Base-by-base conservation (phyloP, 495 filamentous ascomycete genomes). In the Jackrogersella minutella region DNA sequence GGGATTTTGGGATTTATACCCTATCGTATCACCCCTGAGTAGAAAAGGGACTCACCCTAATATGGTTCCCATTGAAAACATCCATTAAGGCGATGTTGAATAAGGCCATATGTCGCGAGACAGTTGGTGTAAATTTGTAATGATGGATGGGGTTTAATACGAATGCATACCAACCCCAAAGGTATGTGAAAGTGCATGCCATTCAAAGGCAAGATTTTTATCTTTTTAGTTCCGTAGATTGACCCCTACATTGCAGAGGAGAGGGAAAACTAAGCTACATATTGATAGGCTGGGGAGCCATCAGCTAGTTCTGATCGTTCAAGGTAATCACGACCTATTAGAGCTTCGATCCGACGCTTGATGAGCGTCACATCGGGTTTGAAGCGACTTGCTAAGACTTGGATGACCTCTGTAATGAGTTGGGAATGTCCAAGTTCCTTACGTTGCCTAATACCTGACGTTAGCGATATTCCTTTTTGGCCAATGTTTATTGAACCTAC, bases 271-370 rank as follows among this genome's bases (percentile, higher is more conserved):
- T 62, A 74, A 19, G 72, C 72, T 37, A 74, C 64, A 22, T 74
- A 74, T 66, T 64, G 59, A 37, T 74, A 74, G 21, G 64, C 43
- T n/a, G 72, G 66, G 39, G 66, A 66, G 14, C 72, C 72, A 54
- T 74, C 72, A 19, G 57, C 36, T 4, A 71, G 50, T 16, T 93
- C 90, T 0, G 94, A 80, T 22, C 95, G 87, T 76, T 96, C 94
- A n/a, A 99, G 78, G 71, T 97, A 99, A 72, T 99, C 95, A 43
- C 93, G 85, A 63, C 90, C 88, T 52, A 99, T 95, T 65, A 99
- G 77, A 68, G 90, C 91, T 74, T 99, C 95, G 58, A 99, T 92
- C n/a, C 91, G 87, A 72, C 87, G 88, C 81, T 99, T 99, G 78
- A 98, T 89, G 84, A 98, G 91, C 36, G 84, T 82, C 30, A 97